These are phyloP conservation scores for Botrytis pseudocinerea DNA, from an alignment of 2,329 filamentous ascomycete genomes.

Conservation along the genomic window DNA sequence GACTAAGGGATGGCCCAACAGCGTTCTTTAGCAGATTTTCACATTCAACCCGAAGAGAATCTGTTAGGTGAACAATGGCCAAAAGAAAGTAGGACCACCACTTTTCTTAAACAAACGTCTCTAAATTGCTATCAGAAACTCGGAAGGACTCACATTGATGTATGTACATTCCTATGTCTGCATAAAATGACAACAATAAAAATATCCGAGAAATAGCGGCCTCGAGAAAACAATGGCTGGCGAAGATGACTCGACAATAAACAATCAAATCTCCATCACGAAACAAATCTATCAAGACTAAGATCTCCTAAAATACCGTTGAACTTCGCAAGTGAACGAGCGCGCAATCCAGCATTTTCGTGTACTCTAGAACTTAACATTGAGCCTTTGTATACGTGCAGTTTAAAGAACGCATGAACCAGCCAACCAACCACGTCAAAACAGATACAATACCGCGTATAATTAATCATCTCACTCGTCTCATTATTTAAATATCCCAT, in stretches of 20 bases:
- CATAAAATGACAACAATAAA: neutral
- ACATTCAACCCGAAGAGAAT: neutral
- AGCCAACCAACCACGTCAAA: neutral
- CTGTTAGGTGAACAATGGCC: neutral
- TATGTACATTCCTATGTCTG: neutral
- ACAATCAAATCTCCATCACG: neutral
- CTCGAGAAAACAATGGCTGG: rapidly evolving
- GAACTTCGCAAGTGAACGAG: neutral
- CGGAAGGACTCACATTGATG: rapidly evolving
- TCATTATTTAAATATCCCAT: neutral
- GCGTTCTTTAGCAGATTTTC: neutral
- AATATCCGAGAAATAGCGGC: rapidly evolving
- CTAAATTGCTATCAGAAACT: neutral
- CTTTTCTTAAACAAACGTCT: neutral
- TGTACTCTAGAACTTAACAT: too few species aligned
- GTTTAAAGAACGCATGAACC: too few species aligned
- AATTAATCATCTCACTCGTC: neutral
- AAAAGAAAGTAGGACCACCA: too few species aligned
- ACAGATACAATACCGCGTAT: neutral
- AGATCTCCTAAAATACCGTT: rapidly evolving
- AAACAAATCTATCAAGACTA: neutral
- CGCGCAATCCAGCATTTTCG: too few species aligned
- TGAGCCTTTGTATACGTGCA: too few species aligned
- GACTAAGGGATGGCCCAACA: neutral
- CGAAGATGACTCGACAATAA: neutral